A percentile compares a stretch with the other conserved stretches of the same genome.
Evolutionary conservation across 306 rosid species (phyloP).

Genomic region (Fagus sylvatica): DNA sequence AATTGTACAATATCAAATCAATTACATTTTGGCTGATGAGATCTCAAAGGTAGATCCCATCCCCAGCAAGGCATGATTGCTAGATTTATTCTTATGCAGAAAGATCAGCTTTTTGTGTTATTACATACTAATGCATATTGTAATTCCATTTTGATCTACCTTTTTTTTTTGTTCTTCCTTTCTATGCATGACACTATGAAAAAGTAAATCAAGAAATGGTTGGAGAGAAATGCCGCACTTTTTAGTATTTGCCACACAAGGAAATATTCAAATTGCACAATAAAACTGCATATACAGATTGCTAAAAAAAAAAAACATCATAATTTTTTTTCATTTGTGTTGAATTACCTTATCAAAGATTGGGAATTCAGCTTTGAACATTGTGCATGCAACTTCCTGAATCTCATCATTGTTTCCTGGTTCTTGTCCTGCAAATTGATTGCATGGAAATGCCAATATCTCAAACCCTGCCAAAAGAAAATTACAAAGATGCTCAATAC

Average conservation of each 20-base stretch:
- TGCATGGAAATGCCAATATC: constrained; percentile 98
- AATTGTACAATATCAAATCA: not conserved
- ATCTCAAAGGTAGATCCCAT: not conserved
- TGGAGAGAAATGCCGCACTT: not conserved
- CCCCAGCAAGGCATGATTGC: not conserved
- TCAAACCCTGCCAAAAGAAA: constrained; percentile 52
- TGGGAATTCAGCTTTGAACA: constrained; percentile 86
- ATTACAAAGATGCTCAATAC: not conserved
- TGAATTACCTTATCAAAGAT: constrained; percentile 80
- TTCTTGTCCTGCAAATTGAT: constrained; percentile 86
- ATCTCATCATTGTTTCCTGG: constrained; percentile 83
- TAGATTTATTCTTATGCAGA: not conserved
- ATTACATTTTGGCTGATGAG: not conserved
- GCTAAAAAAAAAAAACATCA: not conserved
- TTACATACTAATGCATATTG: not conserved
- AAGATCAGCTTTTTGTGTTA: not conserved
- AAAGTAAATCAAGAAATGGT: not conserved
- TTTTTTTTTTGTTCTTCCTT: too few relatives aligned
- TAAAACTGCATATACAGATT: not conserved
- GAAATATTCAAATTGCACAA: not conserved
- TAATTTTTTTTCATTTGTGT: not conserved
- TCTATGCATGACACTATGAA: too few relatives aligned
- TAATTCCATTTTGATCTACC: too few relatives aligned
- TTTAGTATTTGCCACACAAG: not conserved
- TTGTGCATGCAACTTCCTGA: constrained; percentile 71